Percentiles rank a stretch among this genome's conserved stretches.
phyloP scores from a whole-genome alignment of 2,329 filamentous ascomycete genomes.

The Venturiaceae sp. region DNA sequence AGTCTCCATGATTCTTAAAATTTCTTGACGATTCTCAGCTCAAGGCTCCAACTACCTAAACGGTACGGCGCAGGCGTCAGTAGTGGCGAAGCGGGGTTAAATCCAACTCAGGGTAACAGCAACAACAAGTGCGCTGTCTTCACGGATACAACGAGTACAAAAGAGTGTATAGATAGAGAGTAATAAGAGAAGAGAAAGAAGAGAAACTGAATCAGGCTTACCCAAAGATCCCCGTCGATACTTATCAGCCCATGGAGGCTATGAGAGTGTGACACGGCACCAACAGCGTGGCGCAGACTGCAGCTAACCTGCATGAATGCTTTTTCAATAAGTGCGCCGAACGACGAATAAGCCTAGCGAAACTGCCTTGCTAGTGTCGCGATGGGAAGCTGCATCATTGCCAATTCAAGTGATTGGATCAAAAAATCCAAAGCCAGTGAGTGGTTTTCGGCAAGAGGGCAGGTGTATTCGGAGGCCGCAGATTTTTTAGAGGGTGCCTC shows the following conservation, averaged over 20 bases:
- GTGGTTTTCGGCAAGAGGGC: neutral
- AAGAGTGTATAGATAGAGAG: neutral
- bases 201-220: neutral
- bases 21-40: too few species aligned
- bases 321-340: neutral
- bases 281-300: neutral
- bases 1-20: too few species aligned
- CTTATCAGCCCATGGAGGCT: neutral
- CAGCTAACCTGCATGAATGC: neutral
- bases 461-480: neutral
- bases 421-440: neutral
- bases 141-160: neutral
- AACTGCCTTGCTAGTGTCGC: neutral
- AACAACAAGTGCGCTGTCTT: neutral
- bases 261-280: neutral
- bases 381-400: neutral
- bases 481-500: neutral
- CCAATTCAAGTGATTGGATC: neutral
- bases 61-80: neutral
- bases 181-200: neutral
- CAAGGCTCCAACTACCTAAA: constrained; percentile 12
- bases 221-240: too few species aligned
- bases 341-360: neutral
- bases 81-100: neutral
- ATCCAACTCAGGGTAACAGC: neutral